Evolutionary conservation across 371 early-diverging fungal genomes (phyloP).

Genomic region (Mortierella sp.): DNA sequence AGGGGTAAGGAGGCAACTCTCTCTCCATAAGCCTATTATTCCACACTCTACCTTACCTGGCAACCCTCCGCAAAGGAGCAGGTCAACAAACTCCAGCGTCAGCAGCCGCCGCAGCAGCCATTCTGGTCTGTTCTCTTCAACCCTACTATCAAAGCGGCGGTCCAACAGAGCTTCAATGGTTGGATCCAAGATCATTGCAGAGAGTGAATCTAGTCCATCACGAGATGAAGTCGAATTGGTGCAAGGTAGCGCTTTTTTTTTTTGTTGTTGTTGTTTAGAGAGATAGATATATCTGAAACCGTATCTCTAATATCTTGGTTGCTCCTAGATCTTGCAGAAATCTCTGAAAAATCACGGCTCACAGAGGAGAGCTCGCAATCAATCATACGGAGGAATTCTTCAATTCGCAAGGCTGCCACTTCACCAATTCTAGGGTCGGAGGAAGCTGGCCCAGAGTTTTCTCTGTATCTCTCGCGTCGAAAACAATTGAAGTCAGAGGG

Average conservation of each 20-base stretch:
- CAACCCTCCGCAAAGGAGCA: constrained; percentile 35
- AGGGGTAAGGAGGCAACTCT: constrained; percentile 37
- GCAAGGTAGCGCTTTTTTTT: constrained; percentile 21
- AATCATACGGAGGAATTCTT: neutral
- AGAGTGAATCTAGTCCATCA: constrained; percentile 3
- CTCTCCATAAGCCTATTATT: constrained; percentile 40
- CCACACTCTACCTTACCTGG: constrained; percentile 46
- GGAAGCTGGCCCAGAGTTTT: constrained; percentile 5
- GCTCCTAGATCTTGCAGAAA: constrained; percentile 29
- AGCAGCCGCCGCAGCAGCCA: constrained; percentile 41
- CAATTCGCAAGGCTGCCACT: constrained; percentile 32
- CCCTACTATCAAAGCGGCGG: constrained; percentile 25
- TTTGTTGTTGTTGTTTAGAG: neutral
- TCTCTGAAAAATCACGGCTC: constrained; percentile 17
- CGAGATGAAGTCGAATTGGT: constrained; percentile 3
- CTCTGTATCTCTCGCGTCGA: constrained; percentile 20
- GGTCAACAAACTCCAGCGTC: constrained; percentile 45
- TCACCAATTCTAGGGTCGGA: constrained; percentile 27
- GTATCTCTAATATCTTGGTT: neutral
- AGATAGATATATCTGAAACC: neutral
- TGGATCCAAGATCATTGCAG: constrained; percentile 18
- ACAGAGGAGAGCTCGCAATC: constrained; percentile 6
- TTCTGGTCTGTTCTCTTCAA: constrained; percentile 27
- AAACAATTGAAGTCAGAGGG: constrained; percentile 44
- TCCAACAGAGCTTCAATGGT: constrained; percentile 42